These are phyloP conservation scores for Cyberlindnera meyerae DNA, from an alignment of 805 yeast genomes.

Conservation along the genomic window DNA sequence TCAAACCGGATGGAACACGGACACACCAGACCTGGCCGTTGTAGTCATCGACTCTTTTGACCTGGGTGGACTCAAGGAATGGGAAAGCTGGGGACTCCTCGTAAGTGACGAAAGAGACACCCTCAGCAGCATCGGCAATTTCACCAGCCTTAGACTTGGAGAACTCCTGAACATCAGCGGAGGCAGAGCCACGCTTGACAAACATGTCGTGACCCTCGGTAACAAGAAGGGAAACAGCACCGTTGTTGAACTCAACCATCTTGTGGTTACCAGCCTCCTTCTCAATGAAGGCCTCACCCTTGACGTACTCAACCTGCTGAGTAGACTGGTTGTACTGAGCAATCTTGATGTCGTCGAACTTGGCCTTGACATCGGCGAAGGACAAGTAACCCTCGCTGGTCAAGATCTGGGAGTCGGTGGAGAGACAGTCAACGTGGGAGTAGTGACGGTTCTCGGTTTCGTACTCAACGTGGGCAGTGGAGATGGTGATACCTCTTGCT, in stretches of 20 bases:
- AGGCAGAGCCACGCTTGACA: conserved; percentile 1
- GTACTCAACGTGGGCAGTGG: conserved; percentile 97
- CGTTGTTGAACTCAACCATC: conserved; percentile 3
- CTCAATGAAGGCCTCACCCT: conserved; percentile 3
- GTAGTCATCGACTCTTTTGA: conserved; percentile 1
- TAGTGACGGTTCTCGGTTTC: conserved; percentile 93
- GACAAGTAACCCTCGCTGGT: conserved; percentile 1
- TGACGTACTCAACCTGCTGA: conserved; percentile 1
- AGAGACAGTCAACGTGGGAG: conserved; percentile 82
- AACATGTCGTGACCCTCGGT: conserved; percentile 2
- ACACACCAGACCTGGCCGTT: conserved; percentile 2
- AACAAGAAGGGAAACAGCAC: not conserved
- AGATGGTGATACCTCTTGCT: conserved; percentile 98
- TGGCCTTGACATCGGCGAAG: conserved; percentile 1
- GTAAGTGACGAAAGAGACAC: conserved; percentile 1
- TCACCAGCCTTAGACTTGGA: conserved; percentile 1
- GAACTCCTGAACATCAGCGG: not conserved
- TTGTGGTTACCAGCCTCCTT: conserved; percentile 1
- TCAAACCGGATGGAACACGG: conserved; percentile 3
- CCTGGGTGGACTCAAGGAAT: not conserved
- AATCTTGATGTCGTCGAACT: conserved; percentile 1
- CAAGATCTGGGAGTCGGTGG: not conserved
- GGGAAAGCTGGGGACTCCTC: conserved; percentile 1
- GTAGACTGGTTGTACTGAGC: conserved; percentile 1
- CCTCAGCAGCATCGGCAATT: not conserved